Conservation (phyloP, 2,329 filamentous ascomycete species). For the Fusarium chlamydosporum region DNA sequence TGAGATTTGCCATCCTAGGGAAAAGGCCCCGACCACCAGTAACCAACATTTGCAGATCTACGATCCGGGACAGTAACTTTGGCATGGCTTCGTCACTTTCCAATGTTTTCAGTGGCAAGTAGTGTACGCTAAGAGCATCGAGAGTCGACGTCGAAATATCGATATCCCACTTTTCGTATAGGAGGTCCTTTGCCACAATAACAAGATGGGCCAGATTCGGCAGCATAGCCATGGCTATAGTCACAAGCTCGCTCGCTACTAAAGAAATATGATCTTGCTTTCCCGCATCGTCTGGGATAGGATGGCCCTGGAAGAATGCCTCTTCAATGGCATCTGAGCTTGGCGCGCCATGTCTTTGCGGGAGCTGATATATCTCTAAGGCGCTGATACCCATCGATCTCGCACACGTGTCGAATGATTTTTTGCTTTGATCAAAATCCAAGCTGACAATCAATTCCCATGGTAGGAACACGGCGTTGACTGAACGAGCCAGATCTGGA, state of each 20-base stretch:
- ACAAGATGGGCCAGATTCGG: background rate
- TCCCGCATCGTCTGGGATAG: fast-evolving
- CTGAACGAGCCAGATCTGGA: slow-evolving; percentile 8
- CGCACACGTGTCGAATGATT: background rate
- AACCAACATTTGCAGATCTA: background rate
- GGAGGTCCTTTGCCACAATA: fast-evolving
- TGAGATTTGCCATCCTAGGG: background rate
- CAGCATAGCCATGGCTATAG: background rate
- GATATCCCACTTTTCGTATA: background rate
- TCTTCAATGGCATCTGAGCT: background rate
- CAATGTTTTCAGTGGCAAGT: background rate
- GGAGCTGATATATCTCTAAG: background rate
- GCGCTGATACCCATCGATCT: background rate
- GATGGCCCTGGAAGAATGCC: background rate
- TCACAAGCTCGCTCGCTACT: background rate
- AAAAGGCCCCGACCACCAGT: fast-evolving
- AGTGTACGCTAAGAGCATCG: background rate
- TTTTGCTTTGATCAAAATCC: background rate
- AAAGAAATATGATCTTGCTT: fast-evolving
- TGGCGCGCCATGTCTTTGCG: background rate
- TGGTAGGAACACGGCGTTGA: background rate
- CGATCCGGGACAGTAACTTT: background rate
- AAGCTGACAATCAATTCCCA: background rate
- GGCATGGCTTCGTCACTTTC: background rate
- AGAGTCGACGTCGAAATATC: background rate